Conservation (phyloP, 225 moss, liverwort and hornwort species). For the Straminergon stramineum region DNA sequence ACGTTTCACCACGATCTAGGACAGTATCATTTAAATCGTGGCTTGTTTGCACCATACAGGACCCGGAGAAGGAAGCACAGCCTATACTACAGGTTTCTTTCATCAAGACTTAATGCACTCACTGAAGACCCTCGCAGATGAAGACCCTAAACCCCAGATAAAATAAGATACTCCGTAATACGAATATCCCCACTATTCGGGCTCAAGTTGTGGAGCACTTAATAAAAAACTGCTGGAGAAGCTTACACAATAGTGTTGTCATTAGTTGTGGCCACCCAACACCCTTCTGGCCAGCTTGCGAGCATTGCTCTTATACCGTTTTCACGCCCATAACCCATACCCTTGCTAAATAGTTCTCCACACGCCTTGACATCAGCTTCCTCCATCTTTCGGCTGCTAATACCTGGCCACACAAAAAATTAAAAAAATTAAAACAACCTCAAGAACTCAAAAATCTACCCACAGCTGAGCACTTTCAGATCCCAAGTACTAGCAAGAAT, state of each 20-base stretch:
- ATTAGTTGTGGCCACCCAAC: constrained; percentile 19
- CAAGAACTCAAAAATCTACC: not conserved
- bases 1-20: not conserved
- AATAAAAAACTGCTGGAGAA: not conserved
- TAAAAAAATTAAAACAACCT: not conserved
- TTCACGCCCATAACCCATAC: constrained; percentile 21
- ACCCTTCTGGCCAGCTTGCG: constrained; percentile 1
- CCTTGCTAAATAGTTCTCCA: constrained; percentile 17
- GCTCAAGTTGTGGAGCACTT: not conserved
- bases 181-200: not conserved
- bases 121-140: not conserved
- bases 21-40: not conserved
- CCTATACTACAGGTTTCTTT: not conserved
- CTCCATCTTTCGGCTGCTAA: constrained; percentile 29
- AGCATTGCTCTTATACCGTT: constrained; percentile 5
- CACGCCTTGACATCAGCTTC: constrained; percentile 25
- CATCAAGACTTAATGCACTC: not conserved
- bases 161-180: not conserved
- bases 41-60: not conserved
- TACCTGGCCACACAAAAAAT: not conserved
- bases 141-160: not conserved
- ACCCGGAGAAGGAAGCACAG: not conserved
- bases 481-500: not conserved
- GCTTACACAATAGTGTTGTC: constrained; percentile 10
- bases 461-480: not conserved